Percentiles rank a stretch among this genome's conserved stretches.
Evolutionary conservation across 129 eudicot species (phyloP).

Genomic region (Glebionis coronaria): DNA sequence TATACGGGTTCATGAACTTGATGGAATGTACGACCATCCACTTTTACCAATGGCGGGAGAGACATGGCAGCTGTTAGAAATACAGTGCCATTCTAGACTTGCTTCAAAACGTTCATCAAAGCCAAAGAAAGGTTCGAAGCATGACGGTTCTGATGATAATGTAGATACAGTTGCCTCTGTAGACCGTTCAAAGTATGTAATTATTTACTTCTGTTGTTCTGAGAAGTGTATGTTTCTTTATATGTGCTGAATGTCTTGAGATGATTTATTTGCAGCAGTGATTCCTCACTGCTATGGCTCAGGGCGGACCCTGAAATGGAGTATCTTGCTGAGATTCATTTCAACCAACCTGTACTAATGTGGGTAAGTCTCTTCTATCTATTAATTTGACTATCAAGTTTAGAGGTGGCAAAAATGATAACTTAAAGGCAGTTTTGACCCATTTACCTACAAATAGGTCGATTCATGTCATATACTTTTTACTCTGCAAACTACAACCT

Average conservation of each 20-base stretch:
- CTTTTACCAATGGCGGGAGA: constrained; percentile 97
- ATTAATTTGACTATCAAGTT: constrained; percentile 1
- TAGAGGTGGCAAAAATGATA: not conserved
- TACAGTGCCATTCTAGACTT: constrained; percentile 93
- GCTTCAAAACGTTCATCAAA: constrained; percentile 88
- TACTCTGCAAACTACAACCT: not conserved
- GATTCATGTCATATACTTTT: not conserved
- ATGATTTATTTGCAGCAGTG: constrained; percentile 52
- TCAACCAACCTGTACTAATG: constrained; percentile 92
- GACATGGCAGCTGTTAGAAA: constrained; percentile 89
- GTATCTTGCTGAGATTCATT: constrained; percentile 93
- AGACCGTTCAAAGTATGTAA: constrained; percentile 76
- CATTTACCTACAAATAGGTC: not conserved
- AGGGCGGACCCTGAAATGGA: constrained; percentile 99
- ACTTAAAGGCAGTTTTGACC: not conserved
- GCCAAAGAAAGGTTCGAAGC: constrained; percentile 70
- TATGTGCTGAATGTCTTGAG: constrained; percentile 4
- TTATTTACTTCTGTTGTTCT: constrained; percentile 10
- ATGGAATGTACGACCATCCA: constrained; percentile 99
- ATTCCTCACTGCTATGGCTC: constrained; percentile 90
- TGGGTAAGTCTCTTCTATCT: constrained; percentile 66
- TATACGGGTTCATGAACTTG: constrained; percentile 92
- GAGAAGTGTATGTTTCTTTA: not conserved
- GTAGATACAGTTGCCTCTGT: constrained; percentile 53
- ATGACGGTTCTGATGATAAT: constrained; percentile 96